Evolutionary conservation across 2,329 filamentous ascomycete genomes (phyloP), one percentile per base, ranked within the genome.

Genomic region (Paradendryphiella salina): DNA sequence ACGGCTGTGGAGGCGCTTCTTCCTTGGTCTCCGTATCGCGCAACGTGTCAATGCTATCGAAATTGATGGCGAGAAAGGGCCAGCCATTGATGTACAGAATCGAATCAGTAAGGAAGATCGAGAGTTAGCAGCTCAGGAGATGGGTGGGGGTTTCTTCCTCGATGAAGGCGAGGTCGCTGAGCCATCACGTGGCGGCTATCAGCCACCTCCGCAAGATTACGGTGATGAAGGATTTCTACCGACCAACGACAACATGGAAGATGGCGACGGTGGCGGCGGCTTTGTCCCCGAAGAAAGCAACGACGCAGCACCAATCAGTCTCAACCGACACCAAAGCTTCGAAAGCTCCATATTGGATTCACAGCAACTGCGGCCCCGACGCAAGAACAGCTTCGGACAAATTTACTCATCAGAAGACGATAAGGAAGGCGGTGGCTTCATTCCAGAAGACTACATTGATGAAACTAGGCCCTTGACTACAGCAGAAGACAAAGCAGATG

Each of bases 11-110:
- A 81, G 81, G 56, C 81, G 83, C 33, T 81, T 85, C 33, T 72
- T 85, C 46, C 72, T 82, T 17, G 86, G 83, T 5, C 68, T 93
- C 53, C 79, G 82, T 36, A 89, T 96, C 34, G 80, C 85, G 23
- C 84, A 92, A 69, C 80, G 87, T 52, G 85, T 96, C 29, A 87
- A 85, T 70, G 82, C 74, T 9, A 73, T 72, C n/a, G 69, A 69
- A 36, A 73, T 71, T 20, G 66, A 70, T 46, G 70, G 66, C 3
- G 65, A 72, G 21, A 64, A 50, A 6, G 69, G 64, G 0, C 64
- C 61, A 0, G 49, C 45, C 7, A 49, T 67, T 8, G 56, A 70
- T 50, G 59, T 73, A 1, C 65, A 72, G 33, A 61, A 59, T 7
- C 64, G 64, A n/a, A 70, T 72, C 8, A 64, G 63, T 8, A 57